Percentiles rank a stretch among this genome's conserved stretches.
Evolutionary conservation across 441 rosid species (phyloP).

Genomic region (Euphorbia neoarborescens): DNA sequence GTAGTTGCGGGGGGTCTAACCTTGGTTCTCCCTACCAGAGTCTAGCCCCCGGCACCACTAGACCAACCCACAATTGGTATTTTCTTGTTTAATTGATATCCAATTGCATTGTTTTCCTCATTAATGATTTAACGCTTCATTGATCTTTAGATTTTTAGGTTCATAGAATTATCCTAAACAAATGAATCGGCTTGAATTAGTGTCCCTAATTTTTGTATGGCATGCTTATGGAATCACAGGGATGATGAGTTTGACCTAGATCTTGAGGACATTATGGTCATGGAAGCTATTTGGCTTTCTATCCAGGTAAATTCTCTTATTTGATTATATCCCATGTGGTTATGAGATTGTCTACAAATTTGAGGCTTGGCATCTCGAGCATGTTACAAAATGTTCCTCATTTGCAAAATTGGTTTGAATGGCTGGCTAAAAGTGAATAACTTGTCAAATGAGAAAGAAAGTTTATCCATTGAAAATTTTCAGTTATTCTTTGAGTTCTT

Average conservation of each 20-base stretch:
- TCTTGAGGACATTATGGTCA: constrained; percentile 92
- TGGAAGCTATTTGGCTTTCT: constrained; percentile 96
- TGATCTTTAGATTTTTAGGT: not conserved
- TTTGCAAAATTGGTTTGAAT: not conserved
- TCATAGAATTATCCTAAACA: not conserved
- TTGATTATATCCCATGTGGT: not conserved
- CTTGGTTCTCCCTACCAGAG: too few relatives aligned
- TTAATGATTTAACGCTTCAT: not conserved
- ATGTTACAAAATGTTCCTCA: not conserved
- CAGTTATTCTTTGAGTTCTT: not conserved
- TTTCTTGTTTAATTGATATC: not conserved
- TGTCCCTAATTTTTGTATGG: constrained; percentile 4
- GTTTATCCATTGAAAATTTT: not conserved
- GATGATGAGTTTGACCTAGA: constrained; percentile 81
- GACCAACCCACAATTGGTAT: too few relatives aligned
- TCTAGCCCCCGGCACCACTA: too few relatives aligned
- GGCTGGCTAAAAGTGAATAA: not conserved
- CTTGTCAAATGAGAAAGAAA: not conserved
- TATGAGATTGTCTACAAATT: constrained; percentile 11
- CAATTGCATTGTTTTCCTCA: not conserved
- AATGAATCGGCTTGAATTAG: constrained; percentile 3
- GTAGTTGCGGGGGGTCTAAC: too few relatives aligned
- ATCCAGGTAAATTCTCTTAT: constrained; percentile 53
- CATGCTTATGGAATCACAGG: constrained; percentile 35
- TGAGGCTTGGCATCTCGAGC: not conserved